Evolutionary conservation across 2,329 filamentous ascomycete genomes (phyloP).

Genomic region (Cladosporium sp.): DNA sequence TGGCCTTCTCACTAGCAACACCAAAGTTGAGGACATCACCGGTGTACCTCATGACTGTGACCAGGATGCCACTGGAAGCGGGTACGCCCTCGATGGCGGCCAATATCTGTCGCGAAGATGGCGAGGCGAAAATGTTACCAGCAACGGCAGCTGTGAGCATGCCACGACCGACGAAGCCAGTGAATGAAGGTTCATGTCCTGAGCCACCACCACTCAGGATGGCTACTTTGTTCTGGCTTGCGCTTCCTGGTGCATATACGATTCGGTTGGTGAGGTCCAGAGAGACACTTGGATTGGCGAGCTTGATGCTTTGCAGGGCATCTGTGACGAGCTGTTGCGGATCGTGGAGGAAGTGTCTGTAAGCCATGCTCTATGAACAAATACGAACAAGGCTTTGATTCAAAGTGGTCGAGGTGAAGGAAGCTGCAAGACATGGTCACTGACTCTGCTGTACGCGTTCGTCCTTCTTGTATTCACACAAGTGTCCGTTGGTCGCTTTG

Average conservation of each 20-base stretch:
- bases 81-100: constrained; percentile 73
- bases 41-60: constrained; percentile 81
- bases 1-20: constrained; percentile 90
- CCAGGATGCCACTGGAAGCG: constrained; percentile 70
- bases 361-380: not conserved
- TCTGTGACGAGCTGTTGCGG: constrained; percentile 73
- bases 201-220: constrained; percentile 85
- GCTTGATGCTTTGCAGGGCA: constrained; percentile 73
- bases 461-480: too few relatives aligned
- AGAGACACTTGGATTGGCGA: constrained; percentile 79
- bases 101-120: constrained; percentile 78
- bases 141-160: constrained; percentile 79
- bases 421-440: too few relatives aligned
- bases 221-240: constrained; percentile 64
- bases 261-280: constrained; percentile 80
- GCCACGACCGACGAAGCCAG: constrained; percentile 78
- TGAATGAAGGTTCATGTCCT: constrained; percentile 87
- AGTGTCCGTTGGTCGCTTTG: too few relatives aligned
- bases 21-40: constrained; percentile 80
- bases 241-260: constrained; percentile 67
- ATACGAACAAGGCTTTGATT: not conserved
- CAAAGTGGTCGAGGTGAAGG: too few relatives aligned
- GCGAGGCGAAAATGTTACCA: constrained; percentile 83
- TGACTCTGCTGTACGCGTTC: too few relatives aligned
- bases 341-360: constrained; percentile 87